Conservation (phyloP, 75 land plant genomes). For the Pinus albicaulis region DNA sequence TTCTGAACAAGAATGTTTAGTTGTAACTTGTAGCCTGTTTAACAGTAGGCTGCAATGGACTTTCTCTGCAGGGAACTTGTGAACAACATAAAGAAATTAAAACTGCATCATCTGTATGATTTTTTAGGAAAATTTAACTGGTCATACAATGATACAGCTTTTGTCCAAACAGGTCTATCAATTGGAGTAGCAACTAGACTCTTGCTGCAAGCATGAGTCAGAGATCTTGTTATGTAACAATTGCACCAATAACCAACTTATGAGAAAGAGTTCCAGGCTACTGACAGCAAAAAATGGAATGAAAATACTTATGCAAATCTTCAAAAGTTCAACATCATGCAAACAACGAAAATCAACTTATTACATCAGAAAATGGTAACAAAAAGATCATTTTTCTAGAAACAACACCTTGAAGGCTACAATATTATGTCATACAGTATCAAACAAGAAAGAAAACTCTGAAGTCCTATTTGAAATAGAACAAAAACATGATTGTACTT, state of each 20-base stretch:
- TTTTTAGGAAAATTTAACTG: background rate
- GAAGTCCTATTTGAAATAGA: background rate
- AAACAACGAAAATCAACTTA: background rate
- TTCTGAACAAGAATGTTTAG: too few species aligned
- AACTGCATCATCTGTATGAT: background rate
- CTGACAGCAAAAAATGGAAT: background rate
- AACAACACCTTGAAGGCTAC: background rate
- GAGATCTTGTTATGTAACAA: background rate
- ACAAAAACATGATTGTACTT: background rate
- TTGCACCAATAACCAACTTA: constrained; percentile 7
- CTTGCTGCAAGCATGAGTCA: constrained; percentile 7
- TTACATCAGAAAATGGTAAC: background rate
- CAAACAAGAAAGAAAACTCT: constrained; percentile 1
- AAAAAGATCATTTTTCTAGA: background rate
- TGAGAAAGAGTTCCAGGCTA: background rate
- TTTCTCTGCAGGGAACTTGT: background rate
- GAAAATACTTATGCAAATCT: constrained; percentile 1
- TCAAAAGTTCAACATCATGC: constrained; percentile 5
- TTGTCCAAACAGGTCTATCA: constrained; percentile 2
- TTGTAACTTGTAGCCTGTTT: background rate
- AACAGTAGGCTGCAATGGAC: background rate
- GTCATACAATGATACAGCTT: background rate
- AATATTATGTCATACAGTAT: background rate
- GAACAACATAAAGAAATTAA: background rate
- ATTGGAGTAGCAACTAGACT: background rate